These are phyloP conservation scores for Pseudognaphalium luteoalbum DNA, from an alignment of 129 eudicot species.

Conservation along the genomic window DNA sequence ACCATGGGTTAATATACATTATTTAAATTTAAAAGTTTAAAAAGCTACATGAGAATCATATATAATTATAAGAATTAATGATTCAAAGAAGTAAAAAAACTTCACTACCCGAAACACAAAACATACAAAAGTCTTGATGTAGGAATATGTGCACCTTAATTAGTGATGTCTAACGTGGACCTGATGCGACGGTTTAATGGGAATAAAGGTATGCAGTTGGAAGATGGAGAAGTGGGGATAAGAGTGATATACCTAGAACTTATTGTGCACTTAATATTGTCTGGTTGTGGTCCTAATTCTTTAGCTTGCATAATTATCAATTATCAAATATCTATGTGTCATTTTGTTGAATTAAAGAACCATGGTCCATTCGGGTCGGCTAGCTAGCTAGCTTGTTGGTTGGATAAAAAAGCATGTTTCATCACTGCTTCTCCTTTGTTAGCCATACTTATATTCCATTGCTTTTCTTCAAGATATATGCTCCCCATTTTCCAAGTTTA, in stretches of 20 bases:
- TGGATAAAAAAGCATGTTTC: slow-evolving; percentile 31
- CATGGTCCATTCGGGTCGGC: slow-evolving; percentile 33
- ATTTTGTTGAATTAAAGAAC: slow-evolving; percentile 12
- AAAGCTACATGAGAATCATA: background rate
- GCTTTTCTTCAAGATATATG: slow-evolving; percentile 38
- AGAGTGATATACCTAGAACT: slow-evolving; percentile 30
- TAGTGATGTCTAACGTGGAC: slow-evolving; percentile 18
- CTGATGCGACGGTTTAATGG: slow-evolving; percentile 20
- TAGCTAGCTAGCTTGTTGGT: slow-evolving; percentile 30
- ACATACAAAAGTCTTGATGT: background rate
- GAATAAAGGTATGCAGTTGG: slow-evolving; percentile 36
- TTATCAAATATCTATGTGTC: background rate
- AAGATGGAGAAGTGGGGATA: slow-evolving; percentile 32
- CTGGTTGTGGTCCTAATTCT: slow-evolving; percentile 44
- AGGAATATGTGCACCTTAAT: slow-evolving; percentile 4
- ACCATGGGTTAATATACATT: background rate
- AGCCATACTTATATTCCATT: slow-evolving; percentile 40
- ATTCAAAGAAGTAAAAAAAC: background rate
- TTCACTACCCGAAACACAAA: background rate
- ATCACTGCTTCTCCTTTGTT: slow-evolving; percentile 32
- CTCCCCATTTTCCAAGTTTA: slow-evolving; percentile 41
- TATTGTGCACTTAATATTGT: slow-evolving; percentile 47
- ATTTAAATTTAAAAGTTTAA: background rate
- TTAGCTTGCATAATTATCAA: background rate
- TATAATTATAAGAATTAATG: background rate